Evolutionary conservation across 768 basidiomycete genomes (phyloP), one percentile per base, ranked within the genome.

Genomic region (Boletellus ananiceps): DNA sequence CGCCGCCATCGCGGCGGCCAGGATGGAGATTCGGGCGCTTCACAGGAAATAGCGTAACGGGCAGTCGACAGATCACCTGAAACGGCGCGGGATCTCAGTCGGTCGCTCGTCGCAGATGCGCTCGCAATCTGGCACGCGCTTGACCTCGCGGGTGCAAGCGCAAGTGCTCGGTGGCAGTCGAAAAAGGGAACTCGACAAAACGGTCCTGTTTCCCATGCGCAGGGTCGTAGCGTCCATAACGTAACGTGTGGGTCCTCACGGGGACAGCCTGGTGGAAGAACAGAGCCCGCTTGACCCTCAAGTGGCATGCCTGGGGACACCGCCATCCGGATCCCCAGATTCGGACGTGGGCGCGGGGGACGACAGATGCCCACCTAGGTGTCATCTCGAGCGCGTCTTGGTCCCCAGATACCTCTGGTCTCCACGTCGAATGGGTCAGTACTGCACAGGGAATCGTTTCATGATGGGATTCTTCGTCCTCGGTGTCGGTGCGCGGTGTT

Each of bases 1-100:
- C 60, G 60, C 51, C 48, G 62, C 60, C 62, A 49, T 64, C 62
- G 60, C 56, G 44, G 62, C 59, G 56, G 59, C 8, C 33, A 52
- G 41, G 44, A 57, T 57, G 52, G 52, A 61, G 46, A 63, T 64
- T 47, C 51, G n/a, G 34, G 40, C 19, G 16, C n/a, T 7, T 4
- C 23, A 25, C 23, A 25, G 23, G 23, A 25, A 19, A 25, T 25
- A 25, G 23, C 23, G 23, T 25, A 25, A 25, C 23, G 23, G 21
- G 11, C 16, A 32, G 47, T 40, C 34, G 21, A 44, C 36, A 57
- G 55, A 61, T 57, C 50, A 29, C 35, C 48, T 52, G 58, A 55
- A 47, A 49, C 35, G 42, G 51, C 33, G 50, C 44, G 45, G 32
- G 59, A 64, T 62, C 60, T 44, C 32, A 23, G 14, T 25, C 21